phyloP scores from a whole-genome alignment of 257 asterid genomes.

The Penstemon barbatus region DNA sequence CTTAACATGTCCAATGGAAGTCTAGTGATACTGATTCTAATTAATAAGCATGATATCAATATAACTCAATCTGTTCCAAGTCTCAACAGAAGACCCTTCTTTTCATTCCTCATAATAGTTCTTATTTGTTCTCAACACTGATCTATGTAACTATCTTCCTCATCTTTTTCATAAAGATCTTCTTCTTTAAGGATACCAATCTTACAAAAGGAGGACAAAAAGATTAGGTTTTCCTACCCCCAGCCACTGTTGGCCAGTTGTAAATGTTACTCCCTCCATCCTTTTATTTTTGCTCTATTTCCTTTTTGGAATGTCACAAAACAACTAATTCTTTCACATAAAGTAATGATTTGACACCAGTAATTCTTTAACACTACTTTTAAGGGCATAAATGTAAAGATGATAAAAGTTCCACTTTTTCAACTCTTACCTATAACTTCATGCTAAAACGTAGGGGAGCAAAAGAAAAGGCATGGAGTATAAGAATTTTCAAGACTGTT shows the following conservation, averaged over 20 bases:
- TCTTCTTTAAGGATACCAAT: neutral
- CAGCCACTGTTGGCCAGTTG: conserved; percentile 8
- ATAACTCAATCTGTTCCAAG: conserved; percentile 18
- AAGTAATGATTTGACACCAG: too few species aligned
- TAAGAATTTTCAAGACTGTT: neutral
- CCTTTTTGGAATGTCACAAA: too few species aligned
- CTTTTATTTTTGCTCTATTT: too few species aligned
- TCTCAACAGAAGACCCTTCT: conserved; percentile 16
- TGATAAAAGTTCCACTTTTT: too few species aligned
- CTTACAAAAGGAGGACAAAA: conserved; percentile 7
- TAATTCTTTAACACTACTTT: too few species aligned
- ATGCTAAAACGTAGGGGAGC: too few species aligned
- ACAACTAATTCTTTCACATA: too few species aligned
- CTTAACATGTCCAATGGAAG: conserved; percentile 29
- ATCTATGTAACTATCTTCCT: conserved; percentile 10
- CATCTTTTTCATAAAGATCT: conserved; percentile 9
- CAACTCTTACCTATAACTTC: too few species aligned
- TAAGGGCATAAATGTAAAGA: too few species aligned
- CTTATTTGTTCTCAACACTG: conserved; percentile 16
- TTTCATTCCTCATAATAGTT: conserved; percentile 19
- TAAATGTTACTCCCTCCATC: neutral
- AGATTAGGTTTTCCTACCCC: conserved; percentile 14
- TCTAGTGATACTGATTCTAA: conserved; percentile 11
- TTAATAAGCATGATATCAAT: conserved; percentile 21
- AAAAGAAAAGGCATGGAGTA: neutral